These are phyloP conservation scores for Nannizziopsis barbatae DNA, from an alignment of 2,329 filamentous ascomycete genomes.

Conservation along the genomic window DNA sequence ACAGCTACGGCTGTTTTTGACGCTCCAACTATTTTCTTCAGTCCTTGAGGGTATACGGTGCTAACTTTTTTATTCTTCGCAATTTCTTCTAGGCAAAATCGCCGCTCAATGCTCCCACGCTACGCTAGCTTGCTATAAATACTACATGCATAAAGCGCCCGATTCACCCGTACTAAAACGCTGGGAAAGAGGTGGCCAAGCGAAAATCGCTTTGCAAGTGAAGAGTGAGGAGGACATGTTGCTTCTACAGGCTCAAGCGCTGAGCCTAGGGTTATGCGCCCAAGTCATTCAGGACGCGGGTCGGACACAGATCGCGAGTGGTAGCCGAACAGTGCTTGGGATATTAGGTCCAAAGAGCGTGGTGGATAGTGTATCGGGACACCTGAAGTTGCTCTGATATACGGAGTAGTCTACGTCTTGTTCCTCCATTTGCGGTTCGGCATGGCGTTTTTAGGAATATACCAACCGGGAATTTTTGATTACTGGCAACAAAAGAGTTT, in stretches of 20 bases:
- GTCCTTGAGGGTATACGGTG: slow-evolving; percentile 11
- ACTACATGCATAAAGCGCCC: slow-evolving; percentile 49
- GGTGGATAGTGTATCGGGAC: slow-evolving; percentile 74
- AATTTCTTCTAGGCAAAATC: slow-evolving; percentile 65
- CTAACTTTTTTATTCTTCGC: neutral
- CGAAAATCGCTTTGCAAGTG: slow-evolving; percentile 84
- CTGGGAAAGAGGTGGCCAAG: slow-evolving; percentile 80
- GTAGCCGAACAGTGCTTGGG: slow-evolving; percentile 84
- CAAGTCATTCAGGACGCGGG: slow-evolving; percentile 93
- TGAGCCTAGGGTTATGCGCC: slow-evolving; percentile 73
- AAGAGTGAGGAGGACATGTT: slow-evolving; percentile 72
- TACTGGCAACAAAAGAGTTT: too few relatives aligned
- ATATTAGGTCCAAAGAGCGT: slow-evolving; percentile 68
- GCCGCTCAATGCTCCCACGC: slow-evolving; percentile 91
- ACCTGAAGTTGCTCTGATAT: slow-evolving; percentile 65
- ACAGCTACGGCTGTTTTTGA: slow-evolving; percentile 4
- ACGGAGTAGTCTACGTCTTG: neutral
- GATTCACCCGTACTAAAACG: slow-evolving; percentile 55
- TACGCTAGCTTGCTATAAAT: slow-evolving; percentile 95
- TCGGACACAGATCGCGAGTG: slow-evolving; percentile 87
- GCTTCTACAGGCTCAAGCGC: slow-evolving; percentile 66
- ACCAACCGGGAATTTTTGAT: too few relatives aligned
- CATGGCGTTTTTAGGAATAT: slow-evolving; percentile 2
- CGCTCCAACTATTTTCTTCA: neutral
- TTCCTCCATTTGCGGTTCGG: neutral